Evolutionary conservation across 331 rosid genomes (phyloP).

Genomic region (Cydonia oblonga): DNA sequence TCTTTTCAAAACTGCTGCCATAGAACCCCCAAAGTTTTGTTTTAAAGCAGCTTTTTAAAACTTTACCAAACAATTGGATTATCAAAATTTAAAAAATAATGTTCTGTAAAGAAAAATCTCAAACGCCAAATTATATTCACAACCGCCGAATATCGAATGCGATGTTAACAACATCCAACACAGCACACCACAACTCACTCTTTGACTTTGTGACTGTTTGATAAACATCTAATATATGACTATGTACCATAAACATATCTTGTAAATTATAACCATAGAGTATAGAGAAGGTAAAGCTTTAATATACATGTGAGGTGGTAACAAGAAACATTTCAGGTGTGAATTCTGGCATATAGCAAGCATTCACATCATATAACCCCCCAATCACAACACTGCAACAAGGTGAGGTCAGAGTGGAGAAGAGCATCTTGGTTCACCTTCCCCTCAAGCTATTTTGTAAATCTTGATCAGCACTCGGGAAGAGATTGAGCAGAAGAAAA

Average conservation of each 20-base stretch:
- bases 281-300: neutral
- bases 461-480: slow-evolving; percentile 57
- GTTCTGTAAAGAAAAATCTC: neutral
- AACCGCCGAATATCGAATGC: neutral
- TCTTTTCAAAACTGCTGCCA: no score
- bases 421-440: slow-evolving; percentile 6
- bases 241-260: neutral
- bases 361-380: neutral
- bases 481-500: slow-evolving; percentile 78
- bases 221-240: neutral
- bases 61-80: neutral
- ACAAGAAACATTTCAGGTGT: slow-evolving; percentile 12
- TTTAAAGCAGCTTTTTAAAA: neutral
- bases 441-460: neutral
- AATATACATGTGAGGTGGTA: slow-evolving; percentile 19
- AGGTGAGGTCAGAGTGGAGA: slow-evolving; percentile 2
- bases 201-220: neutral
- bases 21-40: neutral
- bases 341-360: slow-evolving; percentile 9
- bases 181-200: slow-evolving; percentile 8
- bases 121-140: neutral
- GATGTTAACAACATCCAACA: neutral
- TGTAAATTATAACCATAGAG: neutral
- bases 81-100: neutral
- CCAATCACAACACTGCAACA: neutral